A percentile compares a stretch with the other conserved stretches of the same genome.
These are phyloP conservation scores for Litsea cubeba DNA, from an alignment of 164 flowering plant species.

Conservation along the genomic window DNA sequence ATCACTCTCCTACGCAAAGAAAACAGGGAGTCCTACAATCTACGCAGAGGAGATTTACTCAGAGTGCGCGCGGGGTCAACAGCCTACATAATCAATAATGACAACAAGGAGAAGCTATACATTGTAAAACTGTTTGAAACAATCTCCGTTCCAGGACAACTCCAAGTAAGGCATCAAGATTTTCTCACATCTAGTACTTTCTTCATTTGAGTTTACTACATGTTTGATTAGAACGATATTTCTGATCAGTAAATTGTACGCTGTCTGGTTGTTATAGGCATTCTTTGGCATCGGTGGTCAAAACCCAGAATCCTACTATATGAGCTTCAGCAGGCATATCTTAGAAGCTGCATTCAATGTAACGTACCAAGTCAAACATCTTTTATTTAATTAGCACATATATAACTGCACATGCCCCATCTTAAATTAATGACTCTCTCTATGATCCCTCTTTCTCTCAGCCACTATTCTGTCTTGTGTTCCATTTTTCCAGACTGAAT, in stretches of 20 bases:
- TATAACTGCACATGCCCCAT: too few species aligned
- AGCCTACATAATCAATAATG: constrained; percentile 11
- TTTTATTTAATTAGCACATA: too few species aligned
- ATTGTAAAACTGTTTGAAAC: constrained; percentile 12
- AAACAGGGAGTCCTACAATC: constrained; percentile 11
- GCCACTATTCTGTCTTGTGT: not conserved
- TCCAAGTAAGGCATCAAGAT: constrained; percentile 7
- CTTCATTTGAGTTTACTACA: too few species aligned
- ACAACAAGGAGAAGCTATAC: constrained; percentile 17
- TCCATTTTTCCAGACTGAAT: constrained; percentile 21
- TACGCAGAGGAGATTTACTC: constrained; percentile 20
- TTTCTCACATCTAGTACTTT: too few species aligned
- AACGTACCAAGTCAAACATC: not conserved
- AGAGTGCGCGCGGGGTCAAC: constrained; percentile 17
- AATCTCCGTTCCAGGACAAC: constrained; percentile 10
- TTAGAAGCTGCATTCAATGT: constrained; percentile 69
- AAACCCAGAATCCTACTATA: constrained; percentile 47
- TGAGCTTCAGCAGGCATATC: constrained; percentile 49
- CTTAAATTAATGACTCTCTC: too few species aligned
- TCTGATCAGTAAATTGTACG: too few species aligned
- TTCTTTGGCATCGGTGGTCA: constrained; percentile 48
- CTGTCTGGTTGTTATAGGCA: constrained; percentile 22
- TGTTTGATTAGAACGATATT: too few species aligned
- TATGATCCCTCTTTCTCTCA: not conserved
- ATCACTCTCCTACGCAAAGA: constrained; percentile 8